phyloP scores from a whole-genome alignment of 192 early-diverging fungal genomes.

The Coemansia sp. region DNA sequence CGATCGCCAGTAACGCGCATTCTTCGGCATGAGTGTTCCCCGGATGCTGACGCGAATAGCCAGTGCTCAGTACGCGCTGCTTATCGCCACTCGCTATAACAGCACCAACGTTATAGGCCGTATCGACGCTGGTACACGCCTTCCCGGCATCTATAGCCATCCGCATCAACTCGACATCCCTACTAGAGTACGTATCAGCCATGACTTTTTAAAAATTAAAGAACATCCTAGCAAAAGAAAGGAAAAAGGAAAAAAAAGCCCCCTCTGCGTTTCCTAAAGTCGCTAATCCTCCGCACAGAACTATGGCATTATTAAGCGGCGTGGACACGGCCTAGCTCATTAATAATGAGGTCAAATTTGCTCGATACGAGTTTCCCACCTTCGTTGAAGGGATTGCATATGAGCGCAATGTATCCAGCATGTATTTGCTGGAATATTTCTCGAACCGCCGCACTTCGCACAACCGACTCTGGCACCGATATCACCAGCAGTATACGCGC shows the following conservation, averaged over 20 bases:
- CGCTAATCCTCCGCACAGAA: background rate
- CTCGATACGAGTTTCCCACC: constrained; percentile 26
- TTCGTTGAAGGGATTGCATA: constrained; percentile 87
- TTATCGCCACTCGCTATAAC: constrained; percentile 51
- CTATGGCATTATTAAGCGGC: constrained; percentile 1
- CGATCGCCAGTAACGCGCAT: constrained; percentile 73
- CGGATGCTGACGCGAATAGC: constrained; percentile 88
- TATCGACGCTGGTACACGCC: constrained; percentile 64
- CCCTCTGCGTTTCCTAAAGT: background rate
- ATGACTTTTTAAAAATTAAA: background rate
- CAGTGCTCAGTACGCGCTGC: constrained; percentile 65
- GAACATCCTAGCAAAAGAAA: background rate
- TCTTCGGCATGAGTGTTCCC: constrained; percentile 99
- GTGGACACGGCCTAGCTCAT: constrained; percentile 1
- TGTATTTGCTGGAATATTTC: constrained; percentile 82
- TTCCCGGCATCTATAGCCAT: constrained; percentile 75
- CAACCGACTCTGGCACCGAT: constrained; percentile 73
- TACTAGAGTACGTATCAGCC: constrained; percentile 2
- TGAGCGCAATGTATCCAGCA: constrained; percentile 72
- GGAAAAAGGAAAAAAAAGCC: too few relatives aligned
- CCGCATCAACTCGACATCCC: constrained; percentile 67
- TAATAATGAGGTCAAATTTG: constrained; percentile 9
- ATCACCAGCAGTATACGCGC: constrained; percentile 71
- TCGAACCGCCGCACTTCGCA: constrained; percentile 63
- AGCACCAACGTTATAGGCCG: constrained; percentile 94